These are phyloP conservation scores for Novakomyces olei DNA, from an alignment of 805 yeast genomes.

Conservation along the genomic window DNA sequence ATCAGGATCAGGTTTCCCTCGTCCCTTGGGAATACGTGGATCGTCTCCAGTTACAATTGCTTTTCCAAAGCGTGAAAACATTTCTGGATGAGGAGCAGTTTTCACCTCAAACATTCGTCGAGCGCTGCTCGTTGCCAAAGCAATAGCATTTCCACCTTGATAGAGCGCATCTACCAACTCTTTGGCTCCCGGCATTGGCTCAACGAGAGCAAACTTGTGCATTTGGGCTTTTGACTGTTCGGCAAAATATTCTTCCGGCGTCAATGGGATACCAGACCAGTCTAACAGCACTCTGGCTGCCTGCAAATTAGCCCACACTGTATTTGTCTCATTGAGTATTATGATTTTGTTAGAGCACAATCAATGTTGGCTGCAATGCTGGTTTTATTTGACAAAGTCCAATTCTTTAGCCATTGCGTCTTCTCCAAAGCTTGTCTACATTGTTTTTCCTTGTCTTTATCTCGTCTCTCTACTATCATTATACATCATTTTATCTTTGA, in stretches of 20 bases:
- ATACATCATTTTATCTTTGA: no score
- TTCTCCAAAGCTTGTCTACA: no score
- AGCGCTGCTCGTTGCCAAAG: constrained; percentile 73
- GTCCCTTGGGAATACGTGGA: constrained; percentile 53
- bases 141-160: constrained; percentile 44
- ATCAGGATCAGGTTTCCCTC: constrained; percentile 87
- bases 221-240: constrained; percentile 1
- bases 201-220: constrained; percentile 19
- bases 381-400: no score
- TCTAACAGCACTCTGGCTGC: constrained; percentile 28
- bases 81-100: constrained; percentile 44
- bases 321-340: no score
- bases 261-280: constrained; percentile 41
- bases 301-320: no score
- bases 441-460: no score
- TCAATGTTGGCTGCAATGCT: no score
- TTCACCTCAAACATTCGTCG: constrained; percentile 39
- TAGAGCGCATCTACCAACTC: constrained; percentile 39
- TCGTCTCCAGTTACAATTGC: constrained; percentile 81
- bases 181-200: constrained; percentile 66
- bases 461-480: no score
- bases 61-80: constrained; percentile 37
- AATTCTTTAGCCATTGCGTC: no score
- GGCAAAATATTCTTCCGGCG: constrained; percentile 35
- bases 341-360: no score